Base-by-base conservation (phyloP, 768 basidiomycete genomes). In the Trametes villosa region DNA sequence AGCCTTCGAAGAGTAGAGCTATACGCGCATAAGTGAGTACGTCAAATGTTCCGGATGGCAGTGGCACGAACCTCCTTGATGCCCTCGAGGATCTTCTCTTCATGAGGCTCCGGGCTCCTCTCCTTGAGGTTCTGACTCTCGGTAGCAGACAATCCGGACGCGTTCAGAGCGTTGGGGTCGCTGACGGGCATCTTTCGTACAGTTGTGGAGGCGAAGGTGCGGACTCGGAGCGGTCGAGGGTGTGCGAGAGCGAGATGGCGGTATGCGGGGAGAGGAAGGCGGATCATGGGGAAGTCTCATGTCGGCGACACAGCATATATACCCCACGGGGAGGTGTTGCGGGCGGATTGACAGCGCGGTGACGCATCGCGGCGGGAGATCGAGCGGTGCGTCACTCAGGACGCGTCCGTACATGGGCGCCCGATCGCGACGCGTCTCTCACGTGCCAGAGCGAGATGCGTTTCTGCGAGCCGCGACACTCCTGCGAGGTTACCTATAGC, bases 1-100 rank as follows among this genome's bases (percentile, higher is more conserved):
- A 6, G 76, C 75, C 51, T 75, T 75, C 59, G 75, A 78, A 22
- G 74, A 71, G 62, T 81, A 80, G 65, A 80, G 67, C 74, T 76
- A 29, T 24, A n/a, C 4, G 22, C 12, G 15, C 9, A 7, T 36
- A 20, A 20, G 26, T 11, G 22, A 54, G 45, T 9, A 60, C 20
- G 52, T 47, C 46, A 22, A 12, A 40, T 29, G 29, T 40, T n/a
- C 60, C 26, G 48, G 46, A 62, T 53, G 50, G 22, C 26, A 51
- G 50, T 24, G 34, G 18, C 26, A 53, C 64, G 13, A 33, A 79
- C 75, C 65, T 81, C 79, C 59, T 76, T 78, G n/a, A 83, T 72
- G 13, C 74, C 72, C n/a, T 70, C 52, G 42, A 81, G 60, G 36
- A 81, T 74, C 12, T 72, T 70, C 24, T 72, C 62, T 60, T 80